phyloP scores from a whole-genome alignment of 257 asterid species.

The Penstemon davidsonii region DNA sequence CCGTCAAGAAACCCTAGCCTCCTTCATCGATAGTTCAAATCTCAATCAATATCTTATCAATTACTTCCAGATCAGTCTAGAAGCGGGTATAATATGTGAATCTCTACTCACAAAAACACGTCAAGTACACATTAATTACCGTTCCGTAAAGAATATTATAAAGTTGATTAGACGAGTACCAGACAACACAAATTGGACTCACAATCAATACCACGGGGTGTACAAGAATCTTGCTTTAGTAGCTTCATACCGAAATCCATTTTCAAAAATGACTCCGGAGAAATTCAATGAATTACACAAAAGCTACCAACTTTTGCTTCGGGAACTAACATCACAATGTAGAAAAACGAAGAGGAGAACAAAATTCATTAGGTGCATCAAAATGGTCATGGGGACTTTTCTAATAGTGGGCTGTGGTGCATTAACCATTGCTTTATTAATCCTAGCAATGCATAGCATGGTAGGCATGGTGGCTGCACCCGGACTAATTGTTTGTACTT shows the following conservation, averaged over 20 bases:
- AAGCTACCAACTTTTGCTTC: constrained; percentile 38
- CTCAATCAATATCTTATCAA: constrained; percentile 39
- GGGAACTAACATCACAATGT: constrained; percentile 38
- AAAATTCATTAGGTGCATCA: constrained; percentile 28
- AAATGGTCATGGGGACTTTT: constrained; percentile 34
- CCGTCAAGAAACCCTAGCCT: constrained; percentile 36
- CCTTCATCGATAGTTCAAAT: constrained; percentile 29
- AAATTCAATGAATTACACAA: constrained; percentile 47
- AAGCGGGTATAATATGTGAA: constrained; percentile 62
- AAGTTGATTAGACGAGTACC: constrained; percentile 28
- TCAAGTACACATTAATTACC: constrained; percentile 38
- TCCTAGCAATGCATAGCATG: constrained; percentile 40
- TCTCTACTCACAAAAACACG: constrained; percentile 42
- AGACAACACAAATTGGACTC: constrained; percentile 29
- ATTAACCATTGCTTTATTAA: constrained; percentile 28
- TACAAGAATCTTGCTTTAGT: constrained; percentile 43
- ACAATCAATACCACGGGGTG: constrained; percentile 24
- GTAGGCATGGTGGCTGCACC: constrained; percentile 40
- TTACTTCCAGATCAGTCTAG: constrained; percentile 52
- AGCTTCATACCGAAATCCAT: constrained; percentile 44
- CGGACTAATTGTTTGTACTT: constrained; percentile 21
- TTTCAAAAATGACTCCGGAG: constrained; percentile 35
- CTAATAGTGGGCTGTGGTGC: constrained; percentile 36
- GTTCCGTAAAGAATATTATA: constrained; percentile 29
- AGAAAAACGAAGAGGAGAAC: constrained; percentile 42